Percentiles rank a stretch among this genome's conserved stretches.
phyloP scores from a whole-genome alignment of 495 filamentous ascomycete genomes.

The Pseudomonodictys pantanalensis region DNA sequence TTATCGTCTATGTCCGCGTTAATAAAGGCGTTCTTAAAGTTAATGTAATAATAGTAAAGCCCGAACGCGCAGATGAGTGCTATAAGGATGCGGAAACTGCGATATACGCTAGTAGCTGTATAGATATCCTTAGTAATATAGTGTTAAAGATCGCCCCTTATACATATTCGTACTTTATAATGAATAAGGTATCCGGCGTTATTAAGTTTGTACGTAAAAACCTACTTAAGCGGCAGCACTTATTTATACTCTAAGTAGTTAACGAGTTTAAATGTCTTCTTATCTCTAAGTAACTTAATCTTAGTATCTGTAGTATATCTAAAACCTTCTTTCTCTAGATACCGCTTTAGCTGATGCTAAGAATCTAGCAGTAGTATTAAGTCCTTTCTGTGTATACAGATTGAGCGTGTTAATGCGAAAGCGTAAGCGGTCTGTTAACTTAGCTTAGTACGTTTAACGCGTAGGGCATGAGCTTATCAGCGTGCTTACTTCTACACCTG shows the following conservation, averaged over 20 bases:
- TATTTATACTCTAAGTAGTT: slow-evolving; percentile 7
- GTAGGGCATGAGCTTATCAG: neutral
- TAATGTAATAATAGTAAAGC: neutral
- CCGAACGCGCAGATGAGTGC: neutral
- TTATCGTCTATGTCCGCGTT: neutral
- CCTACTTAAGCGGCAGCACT: slow-evolving; percentile 13
- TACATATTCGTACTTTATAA: slow-evolving; percentile 3
- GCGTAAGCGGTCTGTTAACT: neutral
- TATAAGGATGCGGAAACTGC: neutral
- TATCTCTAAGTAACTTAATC: slow-evolving; percentile 6
- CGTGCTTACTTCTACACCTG: neutral
- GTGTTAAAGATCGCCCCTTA: slow-evolving; percentile 3
- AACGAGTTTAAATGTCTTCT: slow-evolving; percentile 10
- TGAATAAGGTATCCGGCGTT: slow-evolving; percentile 9
- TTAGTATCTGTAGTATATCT: slow-evolving; percentile 3
- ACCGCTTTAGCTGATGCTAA: slow-evolving; percentile 3
- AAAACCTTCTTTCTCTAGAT: slow-evolving; percentile 5
- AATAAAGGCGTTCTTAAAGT: neutral
- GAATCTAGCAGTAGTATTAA: neutral
- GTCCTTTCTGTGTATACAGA: neutral
- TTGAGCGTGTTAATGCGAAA: neutral
- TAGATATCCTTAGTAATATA: neutral
- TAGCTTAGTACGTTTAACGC: neutral
- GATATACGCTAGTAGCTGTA: neutral
- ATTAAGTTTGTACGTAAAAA: slow-evolving; percentile 12